These are phyloP conservation scores for Calamus simplicifolius DNA, from an alignment of 176 grass and related monocot species.

Conservation along the genomic window DNA sequence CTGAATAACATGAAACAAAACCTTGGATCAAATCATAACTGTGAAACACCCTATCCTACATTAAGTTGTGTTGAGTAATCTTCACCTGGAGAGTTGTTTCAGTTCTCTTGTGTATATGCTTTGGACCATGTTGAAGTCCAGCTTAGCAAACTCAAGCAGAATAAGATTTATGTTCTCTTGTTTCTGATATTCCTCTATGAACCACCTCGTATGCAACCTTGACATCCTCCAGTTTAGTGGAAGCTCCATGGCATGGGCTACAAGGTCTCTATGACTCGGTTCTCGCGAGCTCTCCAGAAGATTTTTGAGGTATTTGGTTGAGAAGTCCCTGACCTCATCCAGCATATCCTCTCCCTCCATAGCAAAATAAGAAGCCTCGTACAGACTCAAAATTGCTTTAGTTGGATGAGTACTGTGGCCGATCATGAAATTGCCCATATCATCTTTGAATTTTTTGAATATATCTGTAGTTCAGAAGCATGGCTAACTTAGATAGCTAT, in stretches of 20 bases:
- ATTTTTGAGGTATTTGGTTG: neutral
- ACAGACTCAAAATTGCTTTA: constrained; percentile 20
- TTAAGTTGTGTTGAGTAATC: neutral
- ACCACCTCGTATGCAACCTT: constrained; percentile 27
- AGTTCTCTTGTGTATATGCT: constrained; percentile 26
- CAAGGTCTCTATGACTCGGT: neutral
- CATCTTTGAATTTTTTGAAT: constrained; percentile 15
- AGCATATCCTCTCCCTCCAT: constrained; percentile 16
- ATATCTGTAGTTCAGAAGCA: constrained; percentile 1
- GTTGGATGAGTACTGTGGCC: neutral
- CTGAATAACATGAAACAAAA: no score
- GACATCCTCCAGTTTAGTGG: constrained; percentile 21
- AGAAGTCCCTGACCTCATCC: constrained; percentile 20
- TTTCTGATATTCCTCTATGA: constrained; percentile 31
- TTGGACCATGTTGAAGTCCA: constrained; percentile 42
- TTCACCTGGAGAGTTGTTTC: constrained; percentile 18
- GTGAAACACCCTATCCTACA: neutral
- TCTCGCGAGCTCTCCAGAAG: neutral
- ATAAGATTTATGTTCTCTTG: neutral
- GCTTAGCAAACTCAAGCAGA: constrained; percentile 25
- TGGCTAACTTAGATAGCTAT: neutral
- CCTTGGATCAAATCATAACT: no score
- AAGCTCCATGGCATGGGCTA: neutral
- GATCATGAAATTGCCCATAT: neutral
- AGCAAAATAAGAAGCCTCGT: constrained; percentile 35